Base-by-base conservation (phyloP, 2,329 filamentous ascomycete genomes). In the Arthrinium phaeospermum region DNA sequence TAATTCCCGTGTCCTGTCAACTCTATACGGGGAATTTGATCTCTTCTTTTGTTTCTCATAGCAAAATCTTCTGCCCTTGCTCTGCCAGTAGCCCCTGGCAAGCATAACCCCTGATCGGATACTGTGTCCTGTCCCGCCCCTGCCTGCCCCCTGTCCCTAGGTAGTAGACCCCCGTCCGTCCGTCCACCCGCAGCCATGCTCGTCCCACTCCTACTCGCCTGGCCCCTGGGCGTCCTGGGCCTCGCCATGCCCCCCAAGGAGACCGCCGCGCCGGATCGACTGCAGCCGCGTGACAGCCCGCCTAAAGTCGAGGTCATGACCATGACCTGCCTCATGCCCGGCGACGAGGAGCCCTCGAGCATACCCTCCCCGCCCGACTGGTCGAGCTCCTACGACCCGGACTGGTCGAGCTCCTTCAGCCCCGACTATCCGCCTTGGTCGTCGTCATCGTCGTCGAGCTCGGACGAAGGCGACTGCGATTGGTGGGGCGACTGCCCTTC, bases 291-390 rank as follows among this genome's bases (percentile, higher is more conserved):
- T 1, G 57, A n/a, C 12, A 16, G n/a, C 67, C 41, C 67, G 45
- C 41, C 45, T n/a, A 13, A 14, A 0, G 24, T 46, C 67, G 41
- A 68, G 41, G 45, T 68, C 10, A 68, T 68, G 67, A 68, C 67
- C 67, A 68, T 68, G 67, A 68, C 67, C 22, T 68, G 67, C 45
- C 67, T 68, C 41, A 19, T 68, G 41, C 67, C 67, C 24, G 67
- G 41, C 27, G 67, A 34, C 16, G 67, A 68, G 30, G 57, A 64
- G 19, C 27, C 27, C 27, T 24, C 19, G 34, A 41, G 19, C 34
- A 61, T 19, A 16, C 19, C 67, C 2, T 27, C 41, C 0, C 46
- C n/a, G 19, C 19, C 41, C 10, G 27, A 14, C 67, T 10, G 22
- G 30, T 67, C 34, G 64, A 34, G 27, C 27, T 24, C 61, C 22